Base-by-base conservation (phyloP, 352 stramenopile species). In the Phytophthora europaea region DNA sequence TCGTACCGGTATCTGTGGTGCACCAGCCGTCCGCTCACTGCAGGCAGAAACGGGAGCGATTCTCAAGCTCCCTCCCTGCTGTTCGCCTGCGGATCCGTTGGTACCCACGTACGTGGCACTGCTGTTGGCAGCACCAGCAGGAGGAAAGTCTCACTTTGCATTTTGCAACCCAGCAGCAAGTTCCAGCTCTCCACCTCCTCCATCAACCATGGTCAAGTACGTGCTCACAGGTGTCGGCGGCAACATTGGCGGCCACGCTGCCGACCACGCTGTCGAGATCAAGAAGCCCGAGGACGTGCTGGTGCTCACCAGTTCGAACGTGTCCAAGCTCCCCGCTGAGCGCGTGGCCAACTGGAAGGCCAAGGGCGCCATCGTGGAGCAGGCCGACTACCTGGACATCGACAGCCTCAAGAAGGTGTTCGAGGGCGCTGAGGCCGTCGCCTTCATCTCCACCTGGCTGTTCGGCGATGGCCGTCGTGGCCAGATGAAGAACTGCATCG, bases 201-300 rank as follows among this genome's bases (percentile, higher is more conserved):
- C 31, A 61, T 36, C 23, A 28, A 61, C 36, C 47, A 79, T 79
- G 72, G 57, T 67, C 67, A 79, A 79, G 67, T 79, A 69, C 72
- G 72, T 79, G 57, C 62, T 79, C 23, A 79, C 61, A 6, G 72
- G 72, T 15, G 67, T 70, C 57, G 72, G 70, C 20, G 72, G 72
- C 34, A 72, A 76, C 53, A 56, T 79, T 23, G 72, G 72, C 57
- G 16, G 67, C 31, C 22, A 65, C 59, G 72, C 72, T 5, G 72
- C 72, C 22, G 72, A 79, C 52, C 76, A 54, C 59, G 61, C 63
- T 0, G 47, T 75, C 36, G 67, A 75, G 34, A 72, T 61, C 60
- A 67, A 67, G 55, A 72, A 72, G 28, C 60, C 66, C 15, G 66
- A 66, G n/a, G 66, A 79, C 40, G 33, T 65, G 28, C 43, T 74